Evolutionary conservation across 345 rosid species (phyloP).

Genomic region (Ricinus communis): DNA sequence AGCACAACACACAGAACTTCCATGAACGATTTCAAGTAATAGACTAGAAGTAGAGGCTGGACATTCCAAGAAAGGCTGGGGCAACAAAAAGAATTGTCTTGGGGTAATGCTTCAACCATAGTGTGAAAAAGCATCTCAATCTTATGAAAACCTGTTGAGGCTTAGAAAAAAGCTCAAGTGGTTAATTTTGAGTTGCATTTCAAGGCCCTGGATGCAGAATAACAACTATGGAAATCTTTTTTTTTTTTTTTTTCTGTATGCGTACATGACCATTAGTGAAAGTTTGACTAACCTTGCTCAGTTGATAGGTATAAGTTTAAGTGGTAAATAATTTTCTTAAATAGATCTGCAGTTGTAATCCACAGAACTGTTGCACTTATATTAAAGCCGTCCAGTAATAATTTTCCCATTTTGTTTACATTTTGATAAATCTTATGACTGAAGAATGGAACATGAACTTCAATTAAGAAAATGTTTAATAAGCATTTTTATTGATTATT

Average conservation of each 20-base stretch:
- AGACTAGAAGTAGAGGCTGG: neutral
- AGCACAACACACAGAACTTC: neutral
- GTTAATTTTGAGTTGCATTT: neutral
- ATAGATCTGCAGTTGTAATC: neutral
- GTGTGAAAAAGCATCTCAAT: neutral
- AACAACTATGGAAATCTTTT: neutral
- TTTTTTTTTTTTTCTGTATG: neutral
- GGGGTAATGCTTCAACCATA: neutral
- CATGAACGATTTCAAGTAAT: neutral
- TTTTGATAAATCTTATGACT: neutral
- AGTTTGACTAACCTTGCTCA: neutral
- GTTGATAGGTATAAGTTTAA: neutral
- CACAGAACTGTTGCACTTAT: neutral
- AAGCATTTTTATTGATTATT: neutral
- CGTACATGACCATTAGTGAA: neutral
- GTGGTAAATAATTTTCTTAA: neutral
- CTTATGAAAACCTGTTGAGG: neutral
- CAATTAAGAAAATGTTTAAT: neutral
- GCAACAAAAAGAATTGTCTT: neutral
- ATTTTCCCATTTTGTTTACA: neutral
- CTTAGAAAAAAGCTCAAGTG: neutral
- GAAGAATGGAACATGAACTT: neutral
- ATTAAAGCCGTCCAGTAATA: neutral
- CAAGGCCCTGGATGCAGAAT: neutral
- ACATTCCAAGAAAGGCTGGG: neutral